Evolutionary conservation across 2,329 filamentous ascomycete species (phyloP).

Genomic region (Aspergillus ochraceoroseus): DNA sequence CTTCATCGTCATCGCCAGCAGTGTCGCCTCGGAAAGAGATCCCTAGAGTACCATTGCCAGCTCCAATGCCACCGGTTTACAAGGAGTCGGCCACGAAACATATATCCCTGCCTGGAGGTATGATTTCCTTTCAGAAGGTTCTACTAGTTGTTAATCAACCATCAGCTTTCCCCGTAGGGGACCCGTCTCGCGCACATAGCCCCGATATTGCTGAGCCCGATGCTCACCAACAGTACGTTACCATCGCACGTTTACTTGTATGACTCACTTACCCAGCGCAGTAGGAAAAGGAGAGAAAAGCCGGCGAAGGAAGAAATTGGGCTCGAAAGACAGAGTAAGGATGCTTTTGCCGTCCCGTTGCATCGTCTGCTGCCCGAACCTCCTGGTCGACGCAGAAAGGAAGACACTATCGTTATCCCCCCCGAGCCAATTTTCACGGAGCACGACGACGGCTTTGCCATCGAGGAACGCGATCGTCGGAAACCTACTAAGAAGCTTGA

Average conservation of each 20-base stretch:
- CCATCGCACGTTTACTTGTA: conserved; percentile 17
- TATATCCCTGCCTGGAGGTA: conserved; percentile 2
- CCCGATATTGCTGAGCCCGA: neutral
- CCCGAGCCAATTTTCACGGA: conserved; percentile 30
- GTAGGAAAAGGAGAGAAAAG: conserved; percentile 35
- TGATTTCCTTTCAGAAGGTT: conserved; percentile 25
- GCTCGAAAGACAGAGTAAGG: conserved; percentile 44
- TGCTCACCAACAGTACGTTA: too few relatives aligned
- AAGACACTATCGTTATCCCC: conserved; percentile 21
- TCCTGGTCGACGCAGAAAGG: conserved; percentile 22
- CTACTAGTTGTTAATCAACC: conserved; percentile 23
- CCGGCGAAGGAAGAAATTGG: conserved; percentile 63
- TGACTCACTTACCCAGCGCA: neutral
- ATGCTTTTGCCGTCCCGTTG: conserved; percentile 40
- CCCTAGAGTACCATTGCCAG: conserved; percentile 37
- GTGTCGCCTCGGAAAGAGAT: conserved; percentile 26
- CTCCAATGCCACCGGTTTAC: conserved; percentile 3
- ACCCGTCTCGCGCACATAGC: conserved; percentile 4
- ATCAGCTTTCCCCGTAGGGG: neutral
- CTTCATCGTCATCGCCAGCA: conserved; percentile 1
- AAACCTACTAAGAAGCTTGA: conserved; percentile 40
- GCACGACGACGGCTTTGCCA: conserved; percentile 24
- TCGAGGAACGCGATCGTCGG: conserved; percentile 12
- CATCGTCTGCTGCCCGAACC: conserved; percentile 21
- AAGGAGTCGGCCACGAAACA: conserved; percentile 6